phyloP scores from a whole-genome alignment of 2,329 filamentous ascomycete species.

The Alternaria consortialis region DNA sequence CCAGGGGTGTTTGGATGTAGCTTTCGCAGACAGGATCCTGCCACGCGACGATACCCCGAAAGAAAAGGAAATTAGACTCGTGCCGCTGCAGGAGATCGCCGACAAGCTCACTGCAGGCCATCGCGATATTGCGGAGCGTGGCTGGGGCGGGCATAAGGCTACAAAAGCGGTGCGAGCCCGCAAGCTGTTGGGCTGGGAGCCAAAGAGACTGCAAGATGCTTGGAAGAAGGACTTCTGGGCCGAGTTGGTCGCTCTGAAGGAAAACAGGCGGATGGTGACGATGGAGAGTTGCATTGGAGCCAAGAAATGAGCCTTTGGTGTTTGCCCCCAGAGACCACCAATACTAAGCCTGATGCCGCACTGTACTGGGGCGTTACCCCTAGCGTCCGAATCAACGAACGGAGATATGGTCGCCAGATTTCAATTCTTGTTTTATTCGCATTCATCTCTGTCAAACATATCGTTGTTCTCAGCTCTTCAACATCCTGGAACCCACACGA shows the following conservation, averaged over 20 bases:
- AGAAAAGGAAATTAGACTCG: constrained; percentile 21
- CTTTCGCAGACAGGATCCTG: constrained; percentile 24
- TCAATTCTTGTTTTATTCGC: not conserved
- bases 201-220: constrained; percentile 18
- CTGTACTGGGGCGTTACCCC: not conserved
- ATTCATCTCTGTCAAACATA: not conserved
- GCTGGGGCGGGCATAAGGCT: constrained; percentile 25
- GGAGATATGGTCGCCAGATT: no score
- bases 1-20: constrained; percentile 20
- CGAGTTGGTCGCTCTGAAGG: constrained; percentile 25
- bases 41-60: constrained; percentile 25
- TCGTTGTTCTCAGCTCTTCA: not conserved
- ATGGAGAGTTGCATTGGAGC: constrained; percentile 22
- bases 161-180: constrained; percentile 21
- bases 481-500: not conserved
- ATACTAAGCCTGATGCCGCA: not conserved
- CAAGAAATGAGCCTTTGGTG: not conserved
- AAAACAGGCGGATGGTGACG: constrained; percentile 16
- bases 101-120: constrained; percentile 23
- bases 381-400: not conserved
- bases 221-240: constrained; percentile 27
- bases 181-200: constrained; percentile 24
- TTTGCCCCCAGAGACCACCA: no score
- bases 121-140: constrained; percentile 21
- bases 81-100: constrained; percentile 21